These are phyloP conservation scores for Nadsonia starkeyi-henricii DNA, from an alignment of 1,139 yeast genomes.

Conservation along the genomic window DNA sequence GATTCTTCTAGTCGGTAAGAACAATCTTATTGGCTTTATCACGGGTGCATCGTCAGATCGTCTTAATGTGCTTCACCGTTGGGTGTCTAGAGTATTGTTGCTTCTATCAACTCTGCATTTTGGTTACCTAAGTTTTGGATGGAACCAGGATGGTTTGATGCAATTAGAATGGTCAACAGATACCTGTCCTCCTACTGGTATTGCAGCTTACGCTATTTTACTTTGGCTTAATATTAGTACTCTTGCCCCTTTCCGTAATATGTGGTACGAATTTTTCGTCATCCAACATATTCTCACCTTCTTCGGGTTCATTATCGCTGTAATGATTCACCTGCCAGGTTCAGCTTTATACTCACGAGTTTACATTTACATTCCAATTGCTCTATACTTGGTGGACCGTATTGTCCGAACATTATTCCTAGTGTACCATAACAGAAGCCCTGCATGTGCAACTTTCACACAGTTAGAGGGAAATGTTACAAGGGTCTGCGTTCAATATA, in stretches of 20 bases:
- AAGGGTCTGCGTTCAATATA: too few species aligned
- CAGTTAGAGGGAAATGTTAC: too few species aligned
- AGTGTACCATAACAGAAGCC: too few species aligned
- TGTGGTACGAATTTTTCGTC: conserved; percentile 11
- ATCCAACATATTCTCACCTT: conserved; percentile 10
- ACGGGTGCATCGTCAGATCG: conserved; percentile 9
- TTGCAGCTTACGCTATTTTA: conserved; percentile 9
- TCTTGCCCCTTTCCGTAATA: conserved; percentile 8
- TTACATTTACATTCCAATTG: too few species aligned
- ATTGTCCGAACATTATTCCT: too few species aligned
- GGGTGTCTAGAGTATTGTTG: conserved; percentile 10
- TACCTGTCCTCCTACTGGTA: conserved; percentile 6
- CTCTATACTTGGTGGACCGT: too few species aligned
- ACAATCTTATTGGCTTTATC: conserved; percentile 7
- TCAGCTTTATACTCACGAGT: too few species aligned
- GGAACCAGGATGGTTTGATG: conserved; percentile 4
- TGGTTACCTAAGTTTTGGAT: conserved; percentile 4
- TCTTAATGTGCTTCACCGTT: conserved; percentile 10
- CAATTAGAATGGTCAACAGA: conserved; percentile 3
- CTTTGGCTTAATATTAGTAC: conserved; percentile 9
- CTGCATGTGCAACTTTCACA: too few species aligned
- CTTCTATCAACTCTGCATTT: conserved; percentile 10
- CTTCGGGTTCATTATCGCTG: conserved; percentile 9
- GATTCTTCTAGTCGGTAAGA: conserved; percentile 8
- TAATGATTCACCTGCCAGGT: conserved; percentile 9